These are phyloP conservation scores for Blastobotrys ciferrii DNA, from an alignment of 1,139 yeast genomes.

Conservation along the genomic window DNA sequence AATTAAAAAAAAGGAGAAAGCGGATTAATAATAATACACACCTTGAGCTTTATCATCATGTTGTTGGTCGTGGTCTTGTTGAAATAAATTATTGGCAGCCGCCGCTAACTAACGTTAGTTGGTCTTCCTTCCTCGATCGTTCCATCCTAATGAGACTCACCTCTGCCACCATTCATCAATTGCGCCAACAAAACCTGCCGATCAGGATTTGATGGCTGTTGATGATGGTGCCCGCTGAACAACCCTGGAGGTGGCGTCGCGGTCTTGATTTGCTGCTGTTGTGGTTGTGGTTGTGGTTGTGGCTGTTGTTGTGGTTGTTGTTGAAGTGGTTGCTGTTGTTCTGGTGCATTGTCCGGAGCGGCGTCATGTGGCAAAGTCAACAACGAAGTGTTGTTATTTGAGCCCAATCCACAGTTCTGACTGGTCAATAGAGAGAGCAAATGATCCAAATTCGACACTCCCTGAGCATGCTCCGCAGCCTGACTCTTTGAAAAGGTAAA, in stretches of 20 bases:
- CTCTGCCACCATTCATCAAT: slow-evolving; percentile 36
- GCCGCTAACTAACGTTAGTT: slow-evolving; percentile 1
- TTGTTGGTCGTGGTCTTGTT: not conserved
- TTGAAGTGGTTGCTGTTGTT: not conserved
- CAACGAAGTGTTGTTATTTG: slow-evolving; percentile 12
- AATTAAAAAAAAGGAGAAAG: slow-evolving; percentile 12
- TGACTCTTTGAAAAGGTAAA: slow-evolving; percentile 43
- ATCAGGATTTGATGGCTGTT: slow-evolving; percentile 28
- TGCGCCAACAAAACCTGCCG: slow-evolving; percentile 41
- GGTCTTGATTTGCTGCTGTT: slow-evolving; percentile 7
- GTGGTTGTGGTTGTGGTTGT: not conserved
- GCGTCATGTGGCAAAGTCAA: slow-evolving; percentile 14
- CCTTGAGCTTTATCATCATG: slow-evolving; percentile 12
- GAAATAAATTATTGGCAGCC: slow-evolving; percentile 7
- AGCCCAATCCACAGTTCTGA: slow-evolving; percentile 22
- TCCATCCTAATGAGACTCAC: slow-evolving; percentile 22
- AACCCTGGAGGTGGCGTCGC: slow-evolving; percentile 34
- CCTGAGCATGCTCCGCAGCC: slow-evolving; percentile 20
- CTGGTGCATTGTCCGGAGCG: slow-evolving; percentile 11
- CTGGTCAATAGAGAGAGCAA: slow-evolving; percentile 7
- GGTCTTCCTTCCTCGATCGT: not conserved
- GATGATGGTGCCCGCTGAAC: slow-evolving; percentile 22
- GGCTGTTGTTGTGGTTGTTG: slow-evolving; percentile 7
- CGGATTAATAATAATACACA: slow-evolving; percentile 15
- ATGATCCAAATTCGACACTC: slow-evolving; percentile 8